These are phyloP conservation scores for Anisodus acutangulus DNA, from an alignment of 257 asterid genomes.

Conservation along the genomic window DNA sequence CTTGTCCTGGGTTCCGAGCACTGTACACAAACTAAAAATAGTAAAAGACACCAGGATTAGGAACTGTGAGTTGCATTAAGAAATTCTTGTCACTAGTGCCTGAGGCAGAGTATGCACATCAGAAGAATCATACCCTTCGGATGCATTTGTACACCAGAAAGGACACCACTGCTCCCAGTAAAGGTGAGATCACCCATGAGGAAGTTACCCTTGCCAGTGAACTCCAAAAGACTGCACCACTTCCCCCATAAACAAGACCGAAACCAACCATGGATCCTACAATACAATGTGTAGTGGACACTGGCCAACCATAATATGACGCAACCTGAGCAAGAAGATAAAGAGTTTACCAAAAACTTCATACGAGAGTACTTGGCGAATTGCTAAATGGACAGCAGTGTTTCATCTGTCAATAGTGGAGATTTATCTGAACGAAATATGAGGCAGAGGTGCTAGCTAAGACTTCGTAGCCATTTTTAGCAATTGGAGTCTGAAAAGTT, in stretches of 20 bases:
- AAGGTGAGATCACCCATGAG: constrained; percentile 91
- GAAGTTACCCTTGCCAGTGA: constrained; percentile 86
- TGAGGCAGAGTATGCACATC: constrained; percentile 7
- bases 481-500: not conserved
- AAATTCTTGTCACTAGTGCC: not conserved
- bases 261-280: constrained; percentile 99
- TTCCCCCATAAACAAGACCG: constrained; percentile 86
- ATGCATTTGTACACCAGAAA: constrained; percentile 92
- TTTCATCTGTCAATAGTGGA: constrained; percentile 2
- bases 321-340: constrained; percentile 65
- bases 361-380: not conserved
- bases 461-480: not conserved
- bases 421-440: not conserved
- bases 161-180: constrained; percentile 79
- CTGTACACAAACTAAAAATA: constrained; percentile 84
- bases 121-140: constrained; percentile 68
- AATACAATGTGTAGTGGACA: constrained; percentile 94
- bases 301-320: constrained; percentile 95
- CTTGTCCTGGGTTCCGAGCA: constrained; percentile 95
- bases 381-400: not conserved
- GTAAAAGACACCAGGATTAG: constrained; percentile 46
- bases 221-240: constrained; percentile 94
- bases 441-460: not conserved
- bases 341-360: constrained; percentile 10
- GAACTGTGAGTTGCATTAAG: constrained; percentile 1